Base-by-base conservation (phyloP, 2,329 filamentous ascomycete genomes). In the Diaporthe aspalathi region DNA sequence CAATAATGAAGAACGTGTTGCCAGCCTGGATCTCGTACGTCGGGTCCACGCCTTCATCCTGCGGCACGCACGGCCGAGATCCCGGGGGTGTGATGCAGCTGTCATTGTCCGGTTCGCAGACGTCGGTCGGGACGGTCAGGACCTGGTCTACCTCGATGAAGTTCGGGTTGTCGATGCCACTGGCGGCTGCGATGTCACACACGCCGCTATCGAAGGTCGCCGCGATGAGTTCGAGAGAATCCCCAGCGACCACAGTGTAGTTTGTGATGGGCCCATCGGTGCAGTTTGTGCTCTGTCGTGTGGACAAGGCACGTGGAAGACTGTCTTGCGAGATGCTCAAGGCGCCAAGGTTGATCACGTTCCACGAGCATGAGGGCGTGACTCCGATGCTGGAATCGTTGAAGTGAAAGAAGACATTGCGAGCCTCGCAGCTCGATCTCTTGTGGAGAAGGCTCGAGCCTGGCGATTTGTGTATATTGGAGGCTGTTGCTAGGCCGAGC, bases 61-160 rank as follows among this genome's bases (percentile, higher is more conserved):
- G 14, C 20, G 67, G 67, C 6, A 70, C 56, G 17, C 67, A 70
- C 8, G 67, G 40, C 16, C 67, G 40, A 1, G 45, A 53, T 14
- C 67, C 67, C 11, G 67, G 67, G n/a, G 56, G 67, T 14, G 35
- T 45, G 16, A 60, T 50, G 47, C 67, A 70, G 17, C 67, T 70
- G 11, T 50, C 47, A 32, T 63, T 70, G 38, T 70, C 67, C 32
- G 67, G 67, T 2, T 70, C 56, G 17, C 67, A 70, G 32, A 63
- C 11, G 24, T 70, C 40, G 45, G 67, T 70, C 35, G 67, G 67
- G 22, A 70, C 67, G 2, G 22, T 20, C 16, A 70, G 56, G 8
- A 52, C 32, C 47, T 70, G 67, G 32, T 56, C 67, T 22, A 7
- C 22, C 17, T 20, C 22, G 20, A 70, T 63, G 45, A 63, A 70